Conservation (phyloP, 345 rosid genomes). For the Mangifera indica region DNA sequence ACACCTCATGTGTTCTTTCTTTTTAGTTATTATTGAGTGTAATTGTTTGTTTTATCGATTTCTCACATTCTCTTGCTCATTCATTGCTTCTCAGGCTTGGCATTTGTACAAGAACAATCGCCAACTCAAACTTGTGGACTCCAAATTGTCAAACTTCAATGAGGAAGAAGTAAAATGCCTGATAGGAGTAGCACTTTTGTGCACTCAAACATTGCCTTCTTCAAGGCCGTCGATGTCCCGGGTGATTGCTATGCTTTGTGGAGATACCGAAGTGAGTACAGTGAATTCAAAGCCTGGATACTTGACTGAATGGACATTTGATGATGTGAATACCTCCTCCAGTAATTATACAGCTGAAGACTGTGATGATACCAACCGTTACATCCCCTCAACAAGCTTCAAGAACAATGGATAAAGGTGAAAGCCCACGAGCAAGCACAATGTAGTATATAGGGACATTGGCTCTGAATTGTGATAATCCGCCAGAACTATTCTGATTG, state of each 20-base stretch:
- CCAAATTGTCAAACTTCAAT: conserved; percentile 32
- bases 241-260: conserved; percentile 61
- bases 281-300: conserved; percentile 51
- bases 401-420: too few relatives aligned
- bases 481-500: too few relatives aligned
- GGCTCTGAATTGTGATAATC: too few relatives aligned
- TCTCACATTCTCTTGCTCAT: too few relatives aligned
- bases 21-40: too few relatives aligned
- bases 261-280: conserved; percentile 57
- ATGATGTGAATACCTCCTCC: conserved; percentile 34
- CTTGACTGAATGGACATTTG: conserved; percentile 55
- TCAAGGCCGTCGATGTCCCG: conserved; percentile 65
- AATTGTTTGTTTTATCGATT: too few relatives aligned
- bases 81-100: conserved; percentile 51
- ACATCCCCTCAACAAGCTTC: too few relatives aligned
- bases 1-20: too few relatives aligned
- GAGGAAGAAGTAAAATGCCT: conserved; percentile 48
- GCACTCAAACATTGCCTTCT: conserved; percentile 58
- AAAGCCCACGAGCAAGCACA: too few relatives aligned
- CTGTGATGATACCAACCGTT: too few relatives aligned
- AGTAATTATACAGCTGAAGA: conserved; percentile 21
- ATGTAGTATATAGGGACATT: too few relatives aligned
- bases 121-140: conserved; percentile 43
- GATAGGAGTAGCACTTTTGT: conserved; percentile 53
- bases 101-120: conserved; percentile 41